Percentiles rank a stretch among this genome's conserved stretches.
Conservation (phyloP, 2,329 filamentous ascomycete genomes). For the Ceratocystis cubensis region DNA sequence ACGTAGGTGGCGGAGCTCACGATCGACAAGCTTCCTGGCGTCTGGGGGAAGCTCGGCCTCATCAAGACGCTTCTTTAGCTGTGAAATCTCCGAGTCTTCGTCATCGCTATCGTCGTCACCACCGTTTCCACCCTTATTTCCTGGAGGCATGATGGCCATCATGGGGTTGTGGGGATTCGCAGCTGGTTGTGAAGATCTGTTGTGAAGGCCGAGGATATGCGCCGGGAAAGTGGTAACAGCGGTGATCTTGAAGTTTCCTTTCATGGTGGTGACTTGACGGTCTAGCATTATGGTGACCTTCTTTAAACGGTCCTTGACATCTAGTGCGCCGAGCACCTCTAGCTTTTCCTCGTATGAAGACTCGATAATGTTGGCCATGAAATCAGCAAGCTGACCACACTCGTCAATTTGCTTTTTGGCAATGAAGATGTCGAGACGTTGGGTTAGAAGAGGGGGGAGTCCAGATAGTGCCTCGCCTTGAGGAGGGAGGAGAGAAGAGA, state of each 20-base stretch:
- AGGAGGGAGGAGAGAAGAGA: slow-evolving; percentile 72
- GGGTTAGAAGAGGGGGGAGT: slow-evolving; percentile 72
- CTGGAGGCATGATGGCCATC: slow-evolving; percentile 27
- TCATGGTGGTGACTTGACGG: slow-evolving; percentile 69
- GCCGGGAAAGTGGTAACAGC: slow-evolving; percentile 56
- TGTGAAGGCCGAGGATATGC: slow-evolving; percentile 36
- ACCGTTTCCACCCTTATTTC: slow-evolving; percentile 26
- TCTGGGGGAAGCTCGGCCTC: slow-evolving; percentile 71
- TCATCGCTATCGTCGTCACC: slow-evolving; percentile 58
- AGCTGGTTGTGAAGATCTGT: slow-evolving; percentile 25
- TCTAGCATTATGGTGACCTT: slow-evolving; percentile 74
- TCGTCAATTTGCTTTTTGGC: slow-evolving; percentile 68
- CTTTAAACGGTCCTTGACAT: slow-evolving; percentile 64
- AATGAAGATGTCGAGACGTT: slow-evolving; percentile 79
- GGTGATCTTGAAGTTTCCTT: slow-evolving; percentile 77
- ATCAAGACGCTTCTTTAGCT: slow-evolving; percentile 77
- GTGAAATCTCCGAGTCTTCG: slow-evolving; percentile 79
- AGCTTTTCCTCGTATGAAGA: slow-evolving; percentile 84
- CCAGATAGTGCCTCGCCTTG: slow-evolving; percentile 50
- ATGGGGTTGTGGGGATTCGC: slow-evolving; percentile 27
- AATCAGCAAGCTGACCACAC: slow-evolving; percentile 78
- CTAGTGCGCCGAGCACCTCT: slow-evolving; percentile 66
- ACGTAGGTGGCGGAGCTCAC: slow-evolving; percentile 73
- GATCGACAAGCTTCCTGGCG: slow-evolving; percentile 77
- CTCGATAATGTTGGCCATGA: slow-evolving; percentile 89